phyloP scores from a whole-genome alignment of 2,329 filamentous ascomycete genomes.

The Ophiostoma pallidulum region DNA sequence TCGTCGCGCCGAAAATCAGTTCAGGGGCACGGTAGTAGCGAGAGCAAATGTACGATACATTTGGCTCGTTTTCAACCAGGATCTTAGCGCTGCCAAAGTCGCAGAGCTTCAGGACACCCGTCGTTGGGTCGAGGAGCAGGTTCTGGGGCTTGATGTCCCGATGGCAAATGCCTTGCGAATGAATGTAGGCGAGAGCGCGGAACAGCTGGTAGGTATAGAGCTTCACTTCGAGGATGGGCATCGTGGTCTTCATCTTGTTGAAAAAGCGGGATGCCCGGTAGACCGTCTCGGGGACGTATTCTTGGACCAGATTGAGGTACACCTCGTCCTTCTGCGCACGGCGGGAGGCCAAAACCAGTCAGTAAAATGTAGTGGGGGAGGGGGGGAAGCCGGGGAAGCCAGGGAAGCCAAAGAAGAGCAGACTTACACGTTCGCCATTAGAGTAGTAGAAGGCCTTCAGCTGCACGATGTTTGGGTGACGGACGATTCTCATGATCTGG shows the following conservation, averaged over 20 bases:
- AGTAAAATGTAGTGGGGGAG: neutral
- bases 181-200: constrained; percentile 95
- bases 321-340: constrained; percentile 94
- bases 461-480: constrained; percentile 97
- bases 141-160: constrained; percentile 99
- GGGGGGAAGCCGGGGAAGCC: neutral
- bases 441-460: constrained; percentile 99
- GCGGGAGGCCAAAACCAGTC: constrained; percentile 10
- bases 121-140: constrained; percentile 81
- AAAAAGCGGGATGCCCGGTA: constrained; percentile 98
- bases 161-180: constrained; percentile 98
- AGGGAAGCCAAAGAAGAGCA: neutral
- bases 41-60: constrained; percentile 99
- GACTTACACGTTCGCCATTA: constrained; percentile 88
- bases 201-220: constrained; percentile 99
- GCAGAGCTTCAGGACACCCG: constrained; percentile 90
- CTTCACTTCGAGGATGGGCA: constrained; percentile 98
- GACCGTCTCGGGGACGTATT: constrained; percentile 96
- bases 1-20: constrained; percentile 96
- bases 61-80: constrained; percentile 94
- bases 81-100: constrained; percentile 99
- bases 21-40: constrained; percentile 97
- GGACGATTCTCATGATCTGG: constrained; percentile 98
- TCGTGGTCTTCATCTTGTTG: constrained; percentile 99
- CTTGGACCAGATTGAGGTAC: constrained; percentile 94